phyloP scores from a whole-genome alignment of 2,329 filamentous ascomycete species.

The Exophiala aquamarina region DNA sequence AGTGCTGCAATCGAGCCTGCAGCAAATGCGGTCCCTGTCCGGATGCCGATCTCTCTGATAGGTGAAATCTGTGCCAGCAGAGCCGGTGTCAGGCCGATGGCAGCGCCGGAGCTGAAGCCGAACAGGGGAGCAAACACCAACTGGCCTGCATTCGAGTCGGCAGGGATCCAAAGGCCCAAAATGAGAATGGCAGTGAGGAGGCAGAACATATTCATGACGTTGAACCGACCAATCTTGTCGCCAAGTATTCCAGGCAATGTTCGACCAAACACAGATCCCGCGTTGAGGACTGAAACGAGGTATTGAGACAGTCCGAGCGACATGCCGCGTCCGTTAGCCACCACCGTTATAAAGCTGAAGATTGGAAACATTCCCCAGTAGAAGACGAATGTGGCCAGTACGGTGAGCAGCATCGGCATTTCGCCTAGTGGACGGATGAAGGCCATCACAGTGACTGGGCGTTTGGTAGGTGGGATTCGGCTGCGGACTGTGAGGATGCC shows the following conservation, averaged over 20 bases:
- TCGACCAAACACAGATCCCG: constrained; percentile 51
- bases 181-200: constrained; percentile 47
- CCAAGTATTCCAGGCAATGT: constrained; percentile 55
- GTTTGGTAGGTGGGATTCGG: constrained; percentile 43
- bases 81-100: constrained; percentile 62
- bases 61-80: constrained; percentile 66
- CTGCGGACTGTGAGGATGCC: constrained; percentile 55
- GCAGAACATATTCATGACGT: constrained; percentile 54
- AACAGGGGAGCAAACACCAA: constrained; percentile 67
- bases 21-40: constrained; percentile 65
- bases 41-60: constrained; percentile 66
- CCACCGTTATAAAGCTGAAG: constrained; percentile 27
- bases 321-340: constrained; percentile 27
- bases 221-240: constrained; percentile 56
- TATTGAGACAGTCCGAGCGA: constrained; percentile 27
- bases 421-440: constrained; percentile 34
- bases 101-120: constrained; percentile 68
- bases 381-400: constrained; percentile 29
- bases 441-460: constrained; percentile 32
- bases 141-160: constrained; percentile 54
- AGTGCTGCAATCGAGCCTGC: constrained; percentile 64
- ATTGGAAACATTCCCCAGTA: constrained; percentile 34
- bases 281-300: constrained; percentile 32
- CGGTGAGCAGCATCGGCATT: constrained; percentile 26
- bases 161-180: constrained; percentile 57